phyloP scores from a whole-genome alignment of 768 basidiomycete species.

The Russula compacta region DNA sequence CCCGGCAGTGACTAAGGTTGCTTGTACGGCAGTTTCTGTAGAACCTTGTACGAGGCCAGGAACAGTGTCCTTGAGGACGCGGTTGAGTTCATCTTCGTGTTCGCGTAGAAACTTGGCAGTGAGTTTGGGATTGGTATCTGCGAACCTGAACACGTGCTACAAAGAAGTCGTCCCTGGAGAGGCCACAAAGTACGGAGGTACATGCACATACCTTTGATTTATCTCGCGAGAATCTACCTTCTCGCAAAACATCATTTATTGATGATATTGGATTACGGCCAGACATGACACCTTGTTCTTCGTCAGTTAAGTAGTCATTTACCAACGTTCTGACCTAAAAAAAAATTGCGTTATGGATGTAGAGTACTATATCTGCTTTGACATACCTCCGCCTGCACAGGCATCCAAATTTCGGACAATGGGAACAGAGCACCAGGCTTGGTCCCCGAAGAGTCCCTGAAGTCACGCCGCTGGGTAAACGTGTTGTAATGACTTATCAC shows the following conservation, averaged over 20 bases:
- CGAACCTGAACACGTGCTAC: slow-evolving; percentile 83
- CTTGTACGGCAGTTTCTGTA: slow-evolving; percentile 53
- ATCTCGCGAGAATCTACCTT: slow-evolving; percentile 72
- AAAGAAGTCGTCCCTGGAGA: neutral
- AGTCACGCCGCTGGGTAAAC: slow-evolving; percentile 65
- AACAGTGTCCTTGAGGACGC: slow-evolving; percentile 80
- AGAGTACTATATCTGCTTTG: neutral
- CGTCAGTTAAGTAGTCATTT: slow-evolving; percentile 87
- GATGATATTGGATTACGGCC: slow-evolving; percentile 85
- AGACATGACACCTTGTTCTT: slow-evolving; percentile 68
- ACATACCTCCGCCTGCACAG: slow-evolving; percentile 81
- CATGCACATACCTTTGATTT: slow-evolving; percentile 52
- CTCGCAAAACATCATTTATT: slow-evolving; percentile 87
- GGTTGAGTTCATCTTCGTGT: slow-evolving; percentile 80
- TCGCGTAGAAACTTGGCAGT: slow-evolving; percentile 56
- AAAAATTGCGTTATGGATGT: neutral
- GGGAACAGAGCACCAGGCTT: slow-evolving; percentile 75
- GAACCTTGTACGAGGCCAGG: slow-evolving; percentile 81
- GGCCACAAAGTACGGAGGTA: neutral
- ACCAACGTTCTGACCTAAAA: slow-evolving; percentile 72
- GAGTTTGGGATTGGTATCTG: slow-evolving; percentile 76
- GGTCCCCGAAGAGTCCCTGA: slow-evolving; percentile 75
- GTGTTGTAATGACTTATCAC: neutral
- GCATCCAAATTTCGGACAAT: slow-evolving; percentile 77
- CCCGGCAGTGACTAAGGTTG: slow-evolving; percentile 49